Evolutionary conservation across 2,329 filamentous ascomycete genomes (phyloP), one percentile per base, ranked within the genome.

Genomic region (Claviceps maximensis): DNA sequence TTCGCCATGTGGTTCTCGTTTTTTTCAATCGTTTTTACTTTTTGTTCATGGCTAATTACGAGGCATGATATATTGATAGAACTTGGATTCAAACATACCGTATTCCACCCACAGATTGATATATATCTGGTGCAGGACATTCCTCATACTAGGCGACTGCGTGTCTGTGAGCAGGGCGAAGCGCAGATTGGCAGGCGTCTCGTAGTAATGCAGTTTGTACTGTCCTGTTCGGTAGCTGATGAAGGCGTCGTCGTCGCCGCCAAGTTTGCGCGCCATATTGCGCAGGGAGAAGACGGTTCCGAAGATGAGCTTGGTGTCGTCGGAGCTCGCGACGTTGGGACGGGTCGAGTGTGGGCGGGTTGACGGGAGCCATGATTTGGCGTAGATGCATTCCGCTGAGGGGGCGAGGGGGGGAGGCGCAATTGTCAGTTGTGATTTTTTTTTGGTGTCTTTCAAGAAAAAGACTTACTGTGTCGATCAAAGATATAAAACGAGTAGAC

Each of bases 401-500:
- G 47, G 21, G 38, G 12, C 31, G 41, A 6, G 21, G 33, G 41
- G 21, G 42, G 17, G 2, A 12, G 50, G 19, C 31, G n/a, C 42
- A 42, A 15, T 50, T 17, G 23, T 29, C 40, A 27, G 2, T 41
- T 27, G 19, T 49, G 19, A 25, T 33, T 21, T 4, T 3, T 7
- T 29, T 29, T 29, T 29, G 4, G 27, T 29, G 4, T 8, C 8
- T 29, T 29, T 29, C 8, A 29, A 29, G 4, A 29, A 29, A 29
- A 19, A 3, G 19, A 49, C 80, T 66, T 78, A 96, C 93, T 95
- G 72, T 98, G 93, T 59, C 93, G 86, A 73, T 98, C 93, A 69
- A 98, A 98, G 67, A 98, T 96, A 77, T 95, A 95, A 73, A 98
- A 95, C 55, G 89, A 90, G 73, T 94, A 97, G 69, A 97, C 87